A percentile compares a stretch with the other conserved stretches of the same genome.
phyloP scores from a whole-genome alignment of 2,329 filamentous ascomycete genomes.

The Aaosphaeria arxii region DNA sequence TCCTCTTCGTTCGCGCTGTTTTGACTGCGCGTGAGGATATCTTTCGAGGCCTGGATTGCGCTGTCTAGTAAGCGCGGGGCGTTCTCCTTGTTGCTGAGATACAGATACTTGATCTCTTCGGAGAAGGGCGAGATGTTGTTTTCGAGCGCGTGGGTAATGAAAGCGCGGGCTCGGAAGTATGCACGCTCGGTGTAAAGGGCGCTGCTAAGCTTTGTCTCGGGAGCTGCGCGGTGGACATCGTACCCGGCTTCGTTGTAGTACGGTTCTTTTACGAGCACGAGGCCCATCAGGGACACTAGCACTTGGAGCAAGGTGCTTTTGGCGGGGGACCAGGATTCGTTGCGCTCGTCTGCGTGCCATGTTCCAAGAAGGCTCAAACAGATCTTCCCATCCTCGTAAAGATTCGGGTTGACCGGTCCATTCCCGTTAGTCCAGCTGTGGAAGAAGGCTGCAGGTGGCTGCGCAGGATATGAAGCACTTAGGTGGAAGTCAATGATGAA shows the following conservation, averaged over 20 bases:
- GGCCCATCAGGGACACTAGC: slow-evolving; percentile 55
- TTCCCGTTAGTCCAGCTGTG: slow-evolving; percentile 56
- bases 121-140: slow-evolving; percentile 45
- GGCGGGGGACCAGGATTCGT: slow-evolving; percentile 53
- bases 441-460: slow-evolving; percentile 55
- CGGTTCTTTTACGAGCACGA: slow-evolving; percentile 58
- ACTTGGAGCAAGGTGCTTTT: slow-evolving; percentile 57
- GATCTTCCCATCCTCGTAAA: slow-evolving; percentile 62
- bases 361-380: slow-evolving; percentile 59
- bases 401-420: slow-evolving; percentile 58
- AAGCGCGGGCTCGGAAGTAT: slow-evolving; percentile 51
- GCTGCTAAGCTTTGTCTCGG: slow-evolving; percentile 45
- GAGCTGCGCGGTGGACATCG: slow-evolving; percentile 48
- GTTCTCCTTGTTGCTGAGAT: slow-evolving; percentile 34
- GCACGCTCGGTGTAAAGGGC: slow-evolving; percentile 54
- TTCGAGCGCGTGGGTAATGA: slow-evolving; percentile 48
- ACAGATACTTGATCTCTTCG: slow-evolving; percentile 54
- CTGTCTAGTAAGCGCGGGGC: slow-evolving; percentile 43
- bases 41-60: slow-evolving; percentile 42
- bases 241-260: slow-evolving; percentile 66
- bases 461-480: slow-evolving; percentile 47
- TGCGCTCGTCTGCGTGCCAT: slow-evolving; percentile 53
- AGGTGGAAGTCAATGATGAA: slow-evolving; percentile 61
- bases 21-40: slow-evolving; percentile 40
- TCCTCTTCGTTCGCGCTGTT: slow-evolving; percentile 20